Percentiles rank a stretch among this genome's conserved stretches.
phyloP scores from a whole-genome alignment of 768 basidiomycete genomes.

The Amanita exitialis region DNA sequence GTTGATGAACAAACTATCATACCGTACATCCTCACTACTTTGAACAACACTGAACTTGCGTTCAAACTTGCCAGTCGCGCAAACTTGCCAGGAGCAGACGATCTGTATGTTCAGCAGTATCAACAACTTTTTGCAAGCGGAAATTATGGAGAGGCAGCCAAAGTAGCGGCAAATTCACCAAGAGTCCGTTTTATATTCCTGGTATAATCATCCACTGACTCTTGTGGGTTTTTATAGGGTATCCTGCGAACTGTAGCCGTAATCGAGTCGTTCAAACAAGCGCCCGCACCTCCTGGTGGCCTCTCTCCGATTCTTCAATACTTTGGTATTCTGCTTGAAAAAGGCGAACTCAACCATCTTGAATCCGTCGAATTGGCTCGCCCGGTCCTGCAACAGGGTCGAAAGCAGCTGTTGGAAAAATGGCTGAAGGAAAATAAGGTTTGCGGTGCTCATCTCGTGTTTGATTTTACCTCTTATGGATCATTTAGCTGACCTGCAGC shows the following conservation, averaged over 20 bases:
- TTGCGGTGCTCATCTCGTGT: conserved; percentile 5
- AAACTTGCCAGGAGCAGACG: conserved; percentile 95
- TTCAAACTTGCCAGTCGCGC: conserved; percentile 96
- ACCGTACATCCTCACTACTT: conserved; percentile 85
- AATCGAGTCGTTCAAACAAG: conserved; percentile 95
- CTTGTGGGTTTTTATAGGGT: conserved; percentile 39
- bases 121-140: conserved; percentile 83
- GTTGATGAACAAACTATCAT: conserved; percentile 95
- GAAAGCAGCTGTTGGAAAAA: conserved; percentile 95
- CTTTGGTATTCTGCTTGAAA: conserved; percentile 97
- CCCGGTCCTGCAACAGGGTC: conserved; percentile 90
- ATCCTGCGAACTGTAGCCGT: conserved; percentile 91
- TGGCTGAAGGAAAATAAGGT: conserved; percentile 99
- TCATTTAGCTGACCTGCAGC: conserved; percentile 80
- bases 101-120: conserved; percentile 91
- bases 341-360: conserved; percentile 93
- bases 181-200: conserved; percentile 37
- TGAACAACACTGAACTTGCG: conserved; percentile 96
- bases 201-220: conserved; percentile 1
- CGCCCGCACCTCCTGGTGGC: conserved; percentile 83
- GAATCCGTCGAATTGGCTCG: conserved; percentile 94
- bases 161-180: conserved; percentile 96
- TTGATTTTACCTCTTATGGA: not conserved
- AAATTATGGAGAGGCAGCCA: conserved; percentile 90
- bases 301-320: conserved; percentile 96